These are phyloP conservation scores for Ajuga chamaepitys DNA, from an alignment of 257 asterid genomes.

Conservation along the genomic window DNA sequence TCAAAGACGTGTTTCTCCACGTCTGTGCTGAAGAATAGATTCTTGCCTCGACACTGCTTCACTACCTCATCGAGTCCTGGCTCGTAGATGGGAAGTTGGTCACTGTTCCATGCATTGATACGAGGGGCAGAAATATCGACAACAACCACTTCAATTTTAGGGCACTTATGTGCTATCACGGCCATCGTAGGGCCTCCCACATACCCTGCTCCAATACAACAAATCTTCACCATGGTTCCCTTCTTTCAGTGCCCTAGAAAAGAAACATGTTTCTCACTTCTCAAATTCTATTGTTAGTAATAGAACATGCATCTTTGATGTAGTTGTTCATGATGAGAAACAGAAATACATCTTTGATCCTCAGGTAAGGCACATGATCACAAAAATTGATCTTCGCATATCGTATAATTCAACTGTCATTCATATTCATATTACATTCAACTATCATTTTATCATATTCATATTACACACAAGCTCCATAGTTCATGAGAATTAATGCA, in stretches of 20 bases:
- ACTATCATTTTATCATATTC: background rate
- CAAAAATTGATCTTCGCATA: background rate
- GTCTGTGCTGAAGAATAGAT: slow-evolving; percentile 92
- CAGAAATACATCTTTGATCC: background rate
- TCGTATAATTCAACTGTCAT: background rate
- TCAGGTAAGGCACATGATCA: background rate
- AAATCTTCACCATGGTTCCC: slow-evolving; percentile 81
- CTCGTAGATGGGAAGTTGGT: slow-evolving; percentile 90
- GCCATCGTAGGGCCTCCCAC: slow-evolving; percentile 99
- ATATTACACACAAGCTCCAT: slow-evolving; percentile 1
- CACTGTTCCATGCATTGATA: slow-evolving; percentile 89
- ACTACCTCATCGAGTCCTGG: slow-evolving; percentile 98
- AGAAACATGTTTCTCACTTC: background rate
- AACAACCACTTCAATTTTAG: slow-evolving; percentile 66
- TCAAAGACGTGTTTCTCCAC: slow-evolving; percentile 90
- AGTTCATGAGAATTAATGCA: background rate
- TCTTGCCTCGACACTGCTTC: slow-evolving; percentile 88
- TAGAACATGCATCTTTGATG: background rate
- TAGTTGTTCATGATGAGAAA: background rate
- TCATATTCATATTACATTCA: background rate
- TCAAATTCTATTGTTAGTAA: background rate
- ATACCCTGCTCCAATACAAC: slow-evolving; percentile 97
- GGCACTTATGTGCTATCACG: slow-evolving; percentile 91
- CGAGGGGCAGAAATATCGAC: slow-evolving; percentile 89
- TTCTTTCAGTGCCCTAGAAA: slow-evolving; percentile 26